phyloP scores from a whole-genome alignment of 1,284 basidiomycete species.

The Somion occarium region DNA sequence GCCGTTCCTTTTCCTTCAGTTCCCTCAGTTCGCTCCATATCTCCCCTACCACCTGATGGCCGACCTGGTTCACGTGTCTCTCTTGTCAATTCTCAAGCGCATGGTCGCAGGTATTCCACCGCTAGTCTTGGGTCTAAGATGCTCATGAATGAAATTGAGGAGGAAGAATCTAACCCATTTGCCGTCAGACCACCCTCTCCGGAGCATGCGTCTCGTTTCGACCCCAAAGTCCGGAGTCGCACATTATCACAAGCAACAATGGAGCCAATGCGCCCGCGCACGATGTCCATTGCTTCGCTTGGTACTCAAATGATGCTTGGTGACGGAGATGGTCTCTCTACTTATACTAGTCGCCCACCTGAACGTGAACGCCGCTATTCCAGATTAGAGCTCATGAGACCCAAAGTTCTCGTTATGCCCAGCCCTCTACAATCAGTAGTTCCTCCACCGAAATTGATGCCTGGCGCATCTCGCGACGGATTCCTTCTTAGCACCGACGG shows the following conservation, averaged over 20 bases:
- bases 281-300: constrained; percentile 60
- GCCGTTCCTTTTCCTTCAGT: constrained; percentile 60
- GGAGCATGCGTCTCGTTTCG: constrained; percentile 62
- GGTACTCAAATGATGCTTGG: constrained; percentile 59
- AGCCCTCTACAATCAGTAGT: constrained; percentile 62
- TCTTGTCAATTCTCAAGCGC: constrained; percentile 25
- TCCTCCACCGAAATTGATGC: constrained; percentile 23
- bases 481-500: constrained; percentile 63
- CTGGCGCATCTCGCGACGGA: constrained; percentile 40
- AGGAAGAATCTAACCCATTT: constrained; percentile 46
- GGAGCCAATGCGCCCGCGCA: constrained; percentile 60
- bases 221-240: constrained; percentile 62
- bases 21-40: constrained; percentile 47
- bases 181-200: constrained; percentile 53
- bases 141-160: constrained; percentile 29
- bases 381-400: constrained; percentile 69
- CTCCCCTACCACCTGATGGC: constrained; percentile 30
- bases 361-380: constrained; percentile 56
- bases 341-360: constrained; percentile 26
- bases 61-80: not conserved
- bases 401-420: constrained; percentile 82
- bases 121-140: constrained; percentile 43
- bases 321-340: constrained; percentile 47
- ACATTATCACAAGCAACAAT: constrained; percentile 61
- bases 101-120: constrained; percentile 41